Percentiles rank a stretch among this genome's conserved stretches.
Conservation (phyloP, 768 basidiomycete genomes). For the Xerocomellus amylosporus region DNA sequence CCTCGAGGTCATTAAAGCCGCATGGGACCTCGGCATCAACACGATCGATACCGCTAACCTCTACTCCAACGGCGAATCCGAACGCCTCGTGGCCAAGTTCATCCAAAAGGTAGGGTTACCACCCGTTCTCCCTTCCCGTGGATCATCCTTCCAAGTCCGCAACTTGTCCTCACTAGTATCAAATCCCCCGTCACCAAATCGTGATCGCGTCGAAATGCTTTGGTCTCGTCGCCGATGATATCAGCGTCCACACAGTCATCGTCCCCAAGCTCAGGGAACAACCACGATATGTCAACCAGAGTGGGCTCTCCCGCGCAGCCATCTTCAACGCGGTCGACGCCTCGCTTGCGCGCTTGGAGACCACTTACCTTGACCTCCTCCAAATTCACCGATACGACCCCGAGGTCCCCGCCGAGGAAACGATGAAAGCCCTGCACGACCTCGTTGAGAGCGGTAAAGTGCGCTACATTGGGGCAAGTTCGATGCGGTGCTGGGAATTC, state of each 20-base stretch:
- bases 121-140: too few relatives aligned
- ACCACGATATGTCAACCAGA: conserved; percentile 21
- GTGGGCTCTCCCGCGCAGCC: conserved; percentile 21
- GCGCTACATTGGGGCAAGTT: conserved; percentile 49
- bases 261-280: background rate
- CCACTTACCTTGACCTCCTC: conserved; percentile 39
- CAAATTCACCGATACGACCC: conserved; percentile 46
- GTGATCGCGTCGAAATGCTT: conserved; percentile 32
- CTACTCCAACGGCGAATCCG: conserved; percentile 38
- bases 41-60: conserved; percentile 40
- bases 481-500: conserved; percentile 48
- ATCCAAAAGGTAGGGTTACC: conserved; percentile 32
- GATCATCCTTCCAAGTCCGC: too few relatives aligned
- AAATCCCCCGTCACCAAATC: conserved; percentile 33
- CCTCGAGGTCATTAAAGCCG: conserved; percentile 36
- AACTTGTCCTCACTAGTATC: conserved; percentile 15
- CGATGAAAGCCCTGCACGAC: conserved; percentile 51
- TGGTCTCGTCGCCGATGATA: conserved; percentile 12
- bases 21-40: conserved; percentile 40
- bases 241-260: background rate
- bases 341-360: conserved; percentile 36
- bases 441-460: conserved; percentile 48
- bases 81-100: conserved; percentile 37
- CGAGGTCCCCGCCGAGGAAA: conserved; percentile 40
- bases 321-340: conserved; percentile 39